Evolutionary conservation across 78 protist genomes (phyloP).

Genomic region (Diacronema lutheri): DNA sequence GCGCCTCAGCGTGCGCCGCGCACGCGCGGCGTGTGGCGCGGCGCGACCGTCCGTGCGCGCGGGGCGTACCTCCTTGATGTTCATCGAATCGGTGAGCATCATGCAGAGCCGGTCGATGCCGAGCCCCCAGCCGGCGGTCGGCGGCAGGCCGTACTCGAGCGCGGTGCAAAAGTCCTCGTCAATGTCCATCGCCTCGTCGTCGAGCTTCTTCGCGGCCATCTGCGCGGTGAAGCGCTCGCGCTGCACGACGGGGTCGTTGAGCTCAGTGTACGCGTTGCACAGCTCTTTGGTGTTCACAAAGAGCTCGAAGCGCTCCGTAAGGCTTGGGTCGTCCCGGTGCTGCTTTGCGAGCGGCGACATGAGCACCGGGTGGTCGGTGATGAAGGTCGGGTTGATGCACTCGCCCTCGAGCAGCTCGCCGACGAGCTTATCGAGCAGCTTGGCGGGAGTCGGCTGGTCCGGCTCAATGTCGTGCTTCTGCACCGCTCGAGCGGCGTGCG

Average conservation of each 20-base stretch:
- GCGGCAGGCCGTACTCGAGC: conserved; percentile 76
- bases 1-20: neutral
- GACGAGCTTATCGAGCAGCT: conserved; percentile 94
- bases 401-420: conserved; percentile 88
- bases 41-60: neutral
- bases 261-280: conserved; percentile 99
- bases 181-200: conserved; percentile 58
- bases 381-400: conserved; percentile 96
- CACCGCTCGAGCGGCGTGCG: neutral
- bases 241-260: conserved; percentile 99
- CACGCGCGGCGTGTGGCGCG: too few relatives aligned
- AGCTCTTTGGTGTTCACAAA: conserved; percentile 88
- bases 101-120: conserved; percentile 98
- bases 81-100: conserved; percentile 87
- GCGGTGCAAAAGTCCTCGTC: conserved; percentile 94
- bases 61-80: conserved; percentile 81
- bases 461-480: conserved; percentile 67
- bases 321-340: conserved; percentile 26
- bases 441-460: conserved; percentile 93
- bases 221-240: conserved; percentile 93
- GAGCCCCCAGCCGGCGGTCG: conserved; percentile 86
- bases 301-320: conserved; percentile 99
- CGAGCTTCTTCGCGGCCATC: neutral
- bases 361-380: conserved; percentile 96
- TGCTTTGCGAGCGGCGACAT: conserved; percentile 99